phyloP scores from a whole-genome alignment of 108 stramenopile species.

The Cyclotella sp. region DNA sequence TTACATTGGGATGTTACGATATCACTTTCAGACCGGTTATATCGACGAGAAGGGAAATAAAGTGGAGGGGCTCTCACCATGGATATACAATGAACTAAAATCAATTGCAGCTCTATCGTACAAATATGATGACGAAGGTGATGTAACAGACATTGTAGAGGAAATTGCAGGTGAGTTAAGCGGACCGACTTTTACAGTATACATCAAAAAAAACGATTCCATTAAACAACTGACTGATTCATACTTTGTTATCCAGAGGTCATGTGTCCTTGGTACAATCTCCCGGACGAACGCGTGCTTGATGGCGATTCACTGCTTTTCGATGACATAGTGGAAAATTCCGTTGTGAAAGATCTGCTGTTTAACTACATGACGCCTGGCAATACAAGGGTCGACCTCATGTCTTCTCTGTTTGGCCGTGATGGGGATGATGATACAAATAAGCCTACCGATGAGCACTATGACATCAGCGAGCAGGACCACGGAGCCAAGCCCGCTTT shows the following conservation, averaged over 20 bases:
- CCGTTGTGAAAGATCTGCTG: slow-evolving; percentile 47
- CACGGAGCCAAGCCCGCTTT: slow-evolving; percentile 10
- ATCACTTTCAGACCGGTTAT: slow-evolving; percentile 50
- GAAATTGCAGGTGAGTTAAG: slow-evolving; percentile 63
- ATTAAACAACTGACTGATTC: not conserved
- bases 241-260: not conserved
- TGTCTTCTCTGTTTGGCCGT: slow-evolving; percentile 74
- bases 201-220: not conserved
- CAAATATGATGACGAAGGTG: slow-evolving; percentile 73
- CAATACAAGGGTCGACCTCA: slow-evolving; percentile 79
- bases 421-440: slow-evolving; percentile 26
- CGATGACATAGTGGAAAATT: slow-evolving; percentile 64
- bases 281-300: slow-evolving; percentile 76
- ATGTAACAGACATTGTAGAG: slow-evolving; percentile 79
- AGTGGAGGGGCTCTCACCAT: slow-evolving; percentile 61
- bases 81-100: slow-evolving; percentile 84
- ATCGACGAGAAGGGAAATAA: slow-evolving; percentile 27
- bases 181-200: not conserved
- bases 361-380: slow-evolving; percentile 69
- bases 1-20: slow-evolving; percentile 84
- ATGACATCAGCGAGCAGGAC: not conserved
- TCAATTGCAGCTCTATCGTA: slow-evolving; percentile 76
- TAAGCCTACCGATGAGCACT: slow-evolving; percentile 1
- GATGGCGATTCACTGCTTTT: slow-evolving; percentile 79
- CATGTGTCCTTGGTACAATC: slow-evolving; percentile 65